Evolutionary conservation across 805 yeast genomes (phyloP).

Genomic region (Saccharomycopsis capsularis): DNA sequence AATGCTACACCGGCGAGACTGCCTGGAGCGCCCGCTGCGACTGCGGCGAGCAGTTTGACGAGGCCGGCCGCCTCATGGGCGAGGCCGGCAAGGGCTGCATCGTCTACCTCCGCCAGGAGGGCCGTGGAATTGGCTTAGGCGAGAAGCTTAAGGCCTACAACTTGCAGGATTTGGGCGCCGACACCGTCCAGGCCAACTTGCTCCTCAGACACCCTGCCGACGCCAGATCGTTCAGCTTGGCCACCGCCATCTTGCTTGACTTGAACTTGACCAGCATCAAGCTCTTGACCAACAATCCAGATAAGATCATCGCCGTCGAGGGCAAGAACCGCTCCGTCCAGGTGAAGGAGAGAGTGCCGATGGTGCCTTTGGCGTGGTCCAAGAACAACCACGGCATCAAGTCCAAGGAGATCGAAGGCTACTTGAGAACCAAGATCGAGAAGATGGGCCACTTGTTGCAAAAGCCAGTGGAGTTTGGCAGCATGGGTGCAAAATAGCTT

Average conservation of each 20-base stretch:
- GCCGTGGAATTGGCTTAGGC: slow-evolving; percentile 97
- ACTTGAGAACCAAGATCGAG: slow-evolving; percentile 87
- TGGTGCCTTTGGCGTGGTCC: slow-evolving; percentile 95
- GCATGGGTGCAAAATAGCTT: no score
- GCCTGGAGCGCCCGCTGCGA: slow-evolving; percentile 99
- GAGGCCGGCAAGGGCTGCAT: slow-evolving; percentile 84
- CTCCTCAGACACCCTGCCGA: slow-evolving; percentile 95
- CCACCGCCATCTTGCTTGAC: slow-evolving; percentile 87
- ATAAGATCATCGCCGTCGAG: slow-evolving; percentile 90
- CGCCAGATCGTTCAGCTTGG: slow-evolving; percentile 87
- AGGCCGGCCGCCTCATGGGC: slow-evolving; percentile 93
- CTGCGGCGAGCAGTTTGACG: slow-evolving; percentile 98
- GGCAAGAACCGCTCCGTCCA: slow-evolving; percentile 67
- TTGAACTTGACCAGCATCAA: slow-evolving; percentile 66
- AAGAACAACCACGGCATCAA: slow-evolving; percentile 54
- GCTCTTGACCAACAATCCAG: slow-evolving; percentile 91
- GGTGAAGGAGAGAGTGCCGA: slow-evolving; percentile 87
- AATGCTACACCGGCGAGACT: slow-evolving; percentile 98
- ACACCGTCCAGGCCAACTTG: slow-evolving; percentile 93
- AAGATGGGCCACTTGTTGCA: slow-evolving; percentile 93
- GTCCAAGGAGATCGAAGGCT: slow-evolving; percentile 85
- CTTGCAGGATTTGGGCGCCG: slow-evolving; percentile 96
- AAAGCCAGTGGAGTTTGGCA: slow-evolving; percentile 28
- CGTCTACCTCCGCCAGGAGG: slow-evolving; percentile 94
- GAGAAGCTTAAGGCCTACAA: slow-evolving; percentile 96